Evolutionary conservation across 2,329 filamentous ascomycete species (phyloP).

Genomic region (Fusarium gaditjirri): DNA sequence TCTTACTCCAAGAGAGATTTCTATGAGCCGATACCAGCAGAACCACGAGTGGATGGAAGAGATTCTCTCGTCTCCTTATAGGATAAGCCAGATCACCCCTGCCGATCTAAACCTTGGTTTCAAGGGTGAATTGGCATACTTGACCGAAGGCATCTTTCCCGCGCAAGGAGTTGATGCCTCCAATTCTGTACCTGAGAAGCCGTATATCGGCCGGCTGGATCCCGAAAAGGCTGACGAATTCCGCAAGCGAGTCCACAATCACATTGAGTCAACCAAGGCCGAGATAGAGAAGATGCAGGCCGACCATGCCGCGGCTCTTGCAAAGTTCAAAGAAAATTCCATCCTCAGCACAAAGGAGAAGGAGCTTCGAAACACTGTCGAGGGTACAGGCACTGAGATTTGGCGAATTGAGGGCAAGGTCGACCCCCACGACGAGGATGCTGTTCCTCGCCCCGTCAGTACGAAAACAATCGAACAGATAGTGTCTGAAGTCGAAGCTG

Average conservation of each 20-base stretch:
- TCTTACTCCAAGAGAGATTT: conserved; percentile 89
- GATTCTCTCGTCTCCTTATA: conserved; percentile 89
- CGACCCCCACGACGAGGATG: conserved; percentile 62
- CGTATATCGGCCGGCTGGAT: conserved; percentile 73
- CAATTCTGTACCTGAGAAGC: conserved; percentile 62
- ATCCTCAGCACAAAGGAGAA: conserved; percentile 79
- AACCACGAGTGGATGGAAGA: conserved; percentile 99
- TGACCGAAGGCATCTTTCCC: conserved; percentile 89
- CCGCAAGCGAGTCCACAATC: conserved; percentile 77
- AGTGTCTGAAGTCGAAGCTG: conserved; percentile 76
- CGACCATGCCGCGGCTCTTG: conserved; percentile 79
- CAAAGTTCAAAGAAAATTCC: conserved; percentile 77
- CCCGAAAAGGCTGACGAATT: conserved; percentile 85
- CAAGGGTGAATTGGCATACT: conserved; percentile 80
- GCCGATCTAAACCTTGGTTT: conserved; percentile 87
- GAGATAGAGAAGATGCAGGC: conserved; percentile 89
- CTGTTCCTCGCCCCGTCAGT: conserved; percentile 49
- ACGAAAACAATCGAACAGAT: conserved; percentile 76
- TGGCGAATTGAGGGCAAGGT: conserved; percentile 71
- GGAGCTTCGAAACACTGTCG: conserved; percentile 74
- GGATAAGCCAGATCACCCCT: conserved; percentile 84
- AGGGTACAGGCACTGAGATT: conserved; percentile 68
- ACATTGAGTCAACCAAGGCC: conserved; percentile 76
- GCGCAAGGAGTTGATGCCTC: conserved; percentile 63
- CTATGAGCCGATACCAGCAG: conserved; percentile 85